Conservation (phyloP, 148 eudicot species). For the Tetragonia tetragonoides region DNA sequence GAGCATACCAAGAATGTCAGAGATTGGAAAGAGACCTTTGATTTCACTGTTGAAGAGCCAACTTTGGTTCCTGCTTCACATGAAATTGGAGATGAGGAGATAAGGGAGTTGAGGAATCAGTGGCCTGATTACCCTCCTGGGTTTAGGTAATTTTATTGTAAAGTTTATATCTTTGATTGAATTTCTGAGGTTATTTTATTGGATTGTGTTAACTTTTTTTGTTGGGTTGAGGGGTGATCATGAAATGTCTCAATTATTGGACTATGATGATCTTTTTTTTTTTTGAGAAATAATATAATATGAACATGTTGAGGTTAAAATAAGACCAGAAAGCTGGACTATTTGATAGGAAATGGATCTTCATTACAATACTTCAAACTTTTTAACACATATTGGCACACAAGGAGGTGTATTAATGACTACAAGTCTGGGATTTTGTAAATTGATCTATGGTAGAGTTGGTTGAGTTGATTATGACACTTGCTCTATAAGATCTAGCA, state of each 20-base stretch:
- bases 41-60: conserved; percentile 39
- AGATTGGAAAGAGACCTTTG: conserved; percentile 71
- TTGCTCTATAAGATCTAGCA: not conserved
- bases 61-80: conserved; percentile 42
- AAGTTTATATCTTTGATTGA: not conserved
- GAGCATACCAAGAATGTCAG: conserved; percentile 66
- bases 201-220: too few relatives aligned
- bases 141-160: conserved; percentile 35
- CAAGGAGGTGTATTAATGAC: too few relatives aligned
- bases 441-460: not conserved
- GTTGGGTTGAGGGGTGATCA: too few relatives aligned
- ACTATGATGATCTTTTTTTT: too few relatives aligned
- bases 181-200: too few relatives aligned
- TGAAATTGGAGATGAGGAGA: conserved; percentile 31
- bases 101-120: conserved; percentile 39
- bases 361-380: too few relatives aligned
- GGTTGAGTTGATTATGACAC: not conserved
- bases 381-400: too few relatives aligned
- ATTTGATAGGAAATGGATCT: too few relatives aligned
- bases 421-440: not conserved
- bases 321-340: too few relatives aligned
- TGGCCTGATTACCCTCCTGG: conserved; percentile 53
- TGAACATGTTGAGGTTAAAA: too few relatives aligned
- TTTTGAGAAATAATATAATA: too few relatives aligned
- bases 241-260: too few relatives aligned